Base-by-base conservation (phyloP, 2,329 filamentous ascomycete genomes). In the Penicillium crustosum region DNA sequence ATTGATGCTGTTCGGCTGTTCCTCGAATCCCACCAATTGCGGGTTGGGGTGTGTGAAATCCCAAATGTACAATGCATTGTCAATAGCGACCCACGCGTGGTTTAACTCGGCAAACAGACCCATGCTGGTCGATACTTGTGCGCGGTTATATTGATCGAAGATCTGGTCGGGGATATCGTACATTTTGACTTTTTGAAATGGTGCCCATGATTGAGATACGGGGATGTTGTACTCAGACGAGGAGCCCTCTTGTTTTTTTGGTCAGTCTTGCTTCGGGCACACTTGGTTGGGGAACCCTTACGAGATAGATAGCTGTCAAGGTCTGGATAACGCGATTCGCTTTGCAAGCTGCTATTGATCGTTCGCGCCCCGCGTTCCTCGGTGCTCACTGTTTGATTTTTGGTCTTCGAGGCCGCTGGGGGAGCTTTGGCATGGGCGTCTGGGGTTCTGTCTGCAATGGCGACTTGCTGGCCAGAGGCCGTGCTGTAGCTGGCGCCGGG, bases 11-110 rank as follows among this genome's bases (percentile, higher is more conserved):
- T 95, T 87, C 7, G 87, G 82, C 74, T 93, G 89, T 66, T 96
- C 92, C 73, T 97, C 93, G 69, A 90, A 97, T 19, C 93, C 93
- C 64, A 96, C 89, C 42, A 97, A 82, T 72, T 96, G 90, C 6
- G 93, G 91, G 66, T 93, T 91, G n/a, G 90, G 87, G 72, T 91
- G 85, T 7, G 92, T 96, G 74, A 97, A 99, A 76, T 99, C 93
- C 95, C 95, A 99, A 17, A 99, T 82, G 73, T 97, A 99, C 44
- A 99, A 82, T 61, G 91, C 90, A 77, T 96, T 97, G 78, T 99
- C 94, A 72, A 99, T 94, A 25, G 90, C 86, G 55, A 96, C 90
- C 90, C 93, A 99, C 31, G 93, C 94, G 75, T 97, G 92, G 69
- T 93, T 93, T 69, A 99, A 83, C 75, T 95, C 90, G 19, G 94